These are phyloP conservation scores for Yamadazyma akitaensis DNA, from an alignment of 805 yeast genomes.

Conservation along the genomic window DNA sequence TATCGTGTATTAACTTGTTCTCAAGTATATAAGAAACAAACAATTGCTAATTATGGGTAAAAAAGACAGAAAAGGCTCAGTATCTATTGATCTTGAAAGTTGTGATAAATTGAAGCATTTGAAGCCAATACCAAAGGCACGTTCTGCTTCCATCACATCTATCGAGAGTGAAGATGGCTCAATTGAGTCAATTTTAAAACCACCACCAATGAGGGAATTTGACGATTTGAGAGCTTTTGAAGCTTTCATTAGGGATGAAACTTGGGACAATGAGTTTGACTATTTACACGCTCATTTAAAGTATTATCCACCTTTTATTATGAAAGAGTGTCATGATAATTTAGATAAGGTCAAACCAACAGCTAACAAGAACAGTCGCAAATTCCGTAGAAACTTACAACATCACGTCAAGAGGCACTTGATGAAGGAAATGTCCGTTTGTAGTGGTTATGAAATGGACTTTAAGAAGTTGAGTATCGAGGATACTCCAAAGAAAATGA, in stretches of 20 bases:
- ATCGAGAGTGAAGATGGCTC: constrained; percentile 33
- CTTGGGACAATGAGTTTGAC: constrained; percentile 74
- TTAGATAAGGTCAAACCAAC: constrained; percentile 71
- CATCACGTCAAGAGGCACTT: constrained; percentile 74
- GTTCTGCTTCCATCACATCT: constrained; percentile 39
- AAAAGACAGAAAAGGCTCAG: constrained; percentile 24
- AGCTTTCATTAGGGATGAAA: constrained; percentile 62
- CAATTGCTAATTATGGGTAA: constrained; percentile 21
- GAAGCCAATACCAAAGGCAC: constrained; percentile 35
- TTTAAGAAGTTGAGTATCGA: constrained; percentile 48
- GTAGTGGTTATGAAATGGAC: constrained; percentile 56
- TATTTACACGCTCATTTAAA: constrained; percentile 62
- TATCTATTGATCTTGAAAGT: constrained; percentile 34
- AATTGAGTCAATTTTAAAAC: constrained; percentile 25
- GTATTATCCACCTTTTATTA: constrained; percentile 72
- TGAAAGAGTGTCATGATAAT: constrained; percentile 63
- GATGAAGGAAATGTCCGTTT: constrained; percentile 59
- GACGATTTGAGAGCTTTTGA: constrained; percentile 65
- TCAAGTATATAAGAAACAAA: constrained; percentile 5
- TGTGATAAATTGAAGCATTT: constrained; percentile 38
- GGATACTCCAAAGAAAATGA: constrained; percentile 47
- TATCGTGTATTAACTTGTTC: constrained; percentile 5
- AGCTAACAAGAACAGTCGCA: constrained; percentile 66
- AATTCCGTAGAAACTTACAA: constrained; percentile 68
- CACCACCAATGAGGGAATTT: constrained; percentile 49